Evolutionary conservation across 164 flowering plant species (phyloP), one percentile per base, ranked within the genome.

Genomic region (Piper betle): DNA sequence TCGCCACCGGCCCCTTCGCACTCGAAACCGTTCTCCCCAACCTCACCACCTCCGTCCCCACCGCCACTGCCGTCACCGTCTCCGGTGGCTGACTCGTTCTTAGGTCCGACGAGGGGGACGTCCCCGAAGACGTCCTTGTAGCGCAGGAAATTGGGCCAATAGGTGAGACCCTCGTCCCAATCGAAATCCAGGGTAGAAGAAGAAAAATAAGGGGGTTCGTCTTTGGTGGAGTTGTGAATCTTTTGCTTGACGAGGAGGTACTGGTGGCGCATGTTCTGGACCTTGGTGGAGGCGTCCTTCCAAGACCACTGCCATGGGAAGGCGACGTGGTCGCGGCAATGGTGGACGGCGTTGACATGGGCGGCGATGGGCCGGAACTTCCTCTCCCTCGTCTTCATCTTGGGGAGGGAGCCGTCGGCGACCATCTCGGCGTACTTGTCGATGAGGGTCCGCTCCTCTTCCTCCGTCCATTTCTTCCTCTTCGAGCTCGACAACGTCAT

Each of bases 211-310:
- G 48, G 18, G 8, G 33, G 43, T 13, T 61, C 78, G 33, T 52
- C 72, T 16, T 64, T 62, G 13, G 72, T 55, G 3, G 59, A 39
- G 61, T 76, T 86, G 74, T 79, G 84, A 43, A 91, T 82, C 83
- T 88, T 91, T 70, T 91, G 97, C 84, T 91, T 88, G 12, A 88
- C 97, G 40, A 86, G 80, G 58, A 80, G 66, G 65, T 91, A 91
- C 72, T 88, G 97, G 67, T 91, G 97, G 73, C 97, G 80, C 96
- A 86, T 91, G 70, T 91, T 91, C 72, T 91, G 97, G 41, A 88
- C 96, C 77, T 91, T 88, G 16, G 90, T 88, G 83, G n/a, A n/a
- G n/a, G n/a, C n/a, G n/a, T n/a, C n/a, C n/a, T n/a, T n/a, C n/a
- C n/a, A n/a, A n/a, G n/a, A 74, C 97, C 97, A 91, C 57, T 80